Evolutionary conservation across 495 filamentous ascomycete genomes (phyloP).

Genomic region (Talaromyces wortmannii): DNA sequence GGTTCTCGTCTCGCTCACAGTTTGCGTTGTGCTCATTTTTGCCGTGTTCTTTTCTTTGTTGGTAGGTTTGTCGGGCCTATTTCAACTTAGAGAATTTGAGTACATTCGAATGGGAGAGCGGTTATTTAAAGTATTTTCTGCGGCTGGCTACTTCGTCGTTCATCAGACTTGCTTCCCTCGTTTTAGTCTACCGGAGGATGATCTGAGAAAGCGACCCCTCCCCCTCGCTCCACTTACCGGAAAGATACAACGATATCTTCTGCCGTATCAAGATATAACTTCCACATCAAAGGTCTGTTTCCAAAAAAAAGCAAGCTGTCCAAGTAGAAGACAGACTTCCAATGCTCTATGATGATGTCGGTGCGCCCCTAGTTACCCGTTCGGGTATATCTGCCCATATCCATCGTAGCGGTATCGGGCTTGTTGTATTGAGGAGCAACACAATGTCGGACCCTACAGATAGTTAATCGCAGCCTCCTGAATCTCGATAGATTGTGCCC

Average conservation of each 20-base stretch:
- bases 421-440: neutral
- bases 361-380: neutral
- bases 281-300: neutral
- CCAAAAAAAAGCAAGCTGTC: neutral
- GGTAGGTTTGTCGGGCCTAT: neutral
- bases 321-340: neutral
- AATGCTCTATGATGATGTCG: neutral
- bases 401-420: neutral
- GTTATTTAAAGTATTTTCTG: neutral
- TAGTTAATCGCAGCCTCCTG: too few relatives aligned
- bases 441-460: neutral
- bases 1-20: neutral
- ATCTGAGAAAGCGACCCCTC: neutral
- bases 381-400: neutral
- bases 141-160: neutral
- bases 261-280: neutral
- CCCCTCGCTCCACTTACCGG: neutral
- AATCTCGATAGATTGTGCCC: neutral
- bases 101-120: neutral
- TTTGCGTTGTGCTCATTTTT: neutral
- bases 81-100: neutral
- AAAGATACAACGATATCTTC: neutral
- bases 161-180: neutral
- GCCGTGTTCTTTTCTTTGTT: neutral
- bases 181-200: neutral